Base-by-base conservation (phyloP, 2,329 filamentous ascomycete genomes). In the Aspergillus tanneri region DNA sequence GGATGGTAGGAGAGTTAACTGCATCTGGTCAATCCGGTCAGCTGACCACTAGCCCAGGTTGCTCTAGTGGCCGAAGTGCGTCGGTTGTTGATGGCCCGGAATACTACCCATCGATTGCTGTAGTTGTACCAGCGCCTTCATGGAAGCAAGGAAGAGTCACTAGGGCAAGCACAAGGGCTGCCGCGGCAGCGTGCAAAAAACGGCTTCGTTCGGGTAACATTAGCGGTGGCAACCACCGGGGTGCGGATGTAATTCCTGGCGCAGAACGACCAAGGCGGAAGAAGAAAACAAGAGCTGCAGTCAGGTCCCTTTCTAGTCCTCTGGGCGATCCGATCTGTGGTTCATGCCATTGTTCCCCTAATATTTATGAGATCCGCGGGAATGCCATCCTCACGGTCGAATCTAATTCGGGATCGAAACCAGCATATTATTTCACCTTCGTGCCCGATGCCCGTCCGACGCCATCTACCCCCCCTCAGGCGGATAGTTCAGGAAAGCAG, bases 201-300 rank as follows among this genome's bases (percentile, higher is more conserved):
- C 11, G 24, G 11, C 24, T 25, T 11, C 11, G 24, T 25, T 5
- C n/a, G n/a, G n/a, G 25, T n/a, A 8, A n/a, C 7, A 28, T 8
- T 8, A 8, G n/a, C 12, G 25, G 25, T 14, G 3, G 44, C 25
- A 5, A 48, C 16, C 18, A 39, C 30, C 5, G n/a, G 35, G 47
- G 46, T 34, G 44, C 30, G 18, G 43, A 46, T 48, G 3, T 10
- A 41, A 16, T 27, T 23, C 38, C 38, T 27, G 9, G 43, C 24
- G 46, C 11, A 48, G 43, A 22, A 48, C 22, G 49, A 46, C 41
- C 38, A 21, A 27, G 12, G n/a, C n/a, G n/a, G 40, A n/a, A 39
- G 37, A 54, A 49, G 48, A 54, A 51, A 51, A 9, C 27, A n/a
- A 54, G 34, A 32, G 30, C 48, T 53, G 41, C 25, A 8, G 25